phyloP scores from a whole-genome alignment of 225 moss, liverwort and hornwort genomes.

The Anthoceros angustus region DNA sequence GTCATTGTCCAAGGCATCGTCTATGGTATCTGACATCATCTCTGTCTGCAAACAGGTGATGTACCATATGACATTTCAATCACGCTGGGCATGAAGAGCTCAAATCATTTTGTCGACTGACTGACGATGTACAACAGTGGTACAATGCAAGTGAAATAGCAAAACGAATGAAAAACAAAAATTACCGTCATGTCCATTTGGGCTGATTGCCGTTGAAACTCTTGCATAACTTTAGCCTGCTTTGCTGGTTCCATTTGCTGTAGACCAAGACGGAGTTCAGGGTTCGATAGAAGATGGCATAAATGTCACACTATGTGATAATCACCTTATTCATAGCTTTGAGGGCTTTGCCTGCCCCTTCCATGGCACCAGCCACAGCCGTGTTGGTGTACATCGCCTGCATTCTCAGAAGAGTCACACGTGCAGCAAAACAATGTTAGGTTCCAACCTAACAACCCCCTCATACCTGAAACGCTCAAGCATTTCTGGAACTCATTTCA shows the following conservation, averaged over 20 bases:
- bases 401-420: conserved; percentile 5
- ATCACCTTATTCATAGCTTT: conserved; percentile 92
- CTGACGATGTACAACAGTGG: background rate
- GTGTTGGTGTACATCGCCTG: conserved; percentile 99
- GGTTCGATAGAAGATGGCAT: background rate
- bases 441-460: no score
- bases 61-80: background rate
- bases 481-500: no score
- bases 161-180: background rate
- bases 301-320: background rate
- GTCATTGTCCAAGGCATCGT: conserved; percentile 89
- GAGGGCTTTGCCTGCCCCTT: conserved; percentile 88
- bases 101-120: background rate
- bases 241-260: conserved; percentile 99
- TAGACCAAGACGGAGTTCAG: background rate
- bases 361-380: conserved; percentile 96
- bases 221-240: conserved; percentile 94
- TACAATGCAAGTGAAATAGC: background rate
- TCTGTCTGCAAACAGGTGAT: conserved; percentile 48
- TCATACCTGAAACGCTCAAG: no score
- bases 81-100: background rate
- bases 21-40: conserved; percentile 97
- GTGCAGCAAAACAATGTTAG: background rate
- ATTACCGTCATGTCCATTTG: conserved; percentile 97
- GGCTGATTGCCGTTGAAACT: conserved; percentile 82